These are phyloP conservation scores for Liquidambar formosana DNA, from an alignment of 164 flowering plant genomes.

Conservation along the genomic window DNA sequence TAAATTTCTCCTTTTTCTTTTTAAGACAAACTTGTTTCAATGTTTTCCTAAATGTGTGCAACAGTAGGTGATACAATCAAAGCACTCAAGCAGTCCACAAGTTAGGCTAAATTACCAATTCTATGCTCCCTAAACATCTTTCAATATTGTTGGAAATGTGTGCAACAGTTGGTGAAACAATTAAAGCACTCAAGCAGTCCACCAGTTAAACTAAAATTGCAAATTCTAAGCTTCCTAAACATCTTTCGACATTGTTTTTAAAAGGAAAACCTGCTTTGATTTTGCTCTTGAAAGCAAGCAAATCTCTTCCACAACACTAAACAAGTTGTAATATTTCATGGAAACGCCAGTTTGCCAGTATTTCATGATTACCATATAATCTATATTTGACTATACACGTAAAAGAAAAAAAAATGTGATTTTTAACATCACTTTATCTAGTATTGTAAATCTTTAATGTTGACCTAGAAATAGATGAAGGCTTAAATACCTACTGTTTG, in stretches of 20 bases:
- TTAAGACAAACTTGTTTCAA: too few species aligned
- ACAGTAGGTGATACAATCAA: not conserved
- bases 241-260: not conserved
- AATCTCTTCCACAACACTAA: too few species aligned
- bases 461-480: not conserved
- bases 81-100: not conserved
- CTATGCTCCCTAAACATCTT: not conserved
- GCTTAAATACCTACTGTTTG: conserved; percentile 33
- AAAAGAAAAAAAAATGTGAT: not conserved
- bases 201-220: not conserved
- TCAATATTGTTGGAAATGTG: not conserved
- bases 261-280: too few species aligned
- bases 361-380: not conserved
- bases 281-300: too few species aligned
- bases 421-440: not conserved
- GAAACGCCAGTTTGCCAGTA: not conserved
- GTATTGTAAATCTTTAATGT: not conserved
- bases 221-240: not conserved
- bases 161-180: not conserved
- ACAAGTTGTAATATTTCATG: too few species aligned
- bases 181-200: not conserved
- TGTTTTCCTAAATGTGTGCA: too few species aligned
- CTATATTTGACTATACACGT: not conserved
- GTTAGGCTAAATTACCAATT: not conserved
- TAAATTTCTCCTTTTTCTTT: not conserved